Evolutionary conservation across 495 filamentous ascomycete species (phyloP).

Genomic region (Penicillium pancosmium): DNA sequence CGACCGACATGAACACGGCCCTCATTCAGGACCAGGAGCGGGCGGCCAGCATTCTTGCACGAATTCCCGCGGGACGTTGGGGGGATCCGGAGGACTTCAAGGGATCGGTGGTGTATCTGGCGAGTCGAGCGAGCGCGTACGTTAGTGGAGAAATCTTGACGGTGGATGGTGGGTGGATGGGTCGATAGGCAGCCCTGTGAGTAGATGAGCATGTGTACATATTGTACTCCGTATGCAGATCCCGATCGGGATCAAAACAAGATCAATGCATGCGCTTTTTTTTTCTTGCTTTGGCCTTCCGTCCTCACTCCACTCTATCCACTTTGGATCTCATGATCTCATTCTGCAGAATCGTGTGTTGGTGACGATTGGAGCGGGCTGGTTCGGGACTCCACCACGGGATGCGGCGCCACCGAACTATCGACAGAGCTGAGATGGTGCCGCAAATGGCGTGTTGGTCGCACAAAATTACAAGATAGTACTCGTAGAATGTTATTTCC

Average conservation of each 20-base stretch:
- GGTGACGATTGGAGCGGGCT: slow-evolving; percentile 1
- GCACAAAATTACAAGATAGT: not conserved
- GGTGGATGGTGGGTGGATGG: slow-evolving; percentile 93
- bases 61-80: slow-evolving; percentile 81
- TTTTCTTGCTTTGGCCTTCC: not conserved
- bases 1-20: slow-evolving; percentile 84
- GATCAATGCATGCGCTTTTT: not conserved
- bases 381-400: slow-evolving; percentile 3
- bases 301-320: not conserved
- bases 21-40: slow-evolving; percentile 67
- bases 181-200: slow-evolving; percentile 49
- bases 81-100: slow-evolving; percentile 42
- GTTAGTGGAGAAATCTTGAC: slow-evolving; percentile 76
- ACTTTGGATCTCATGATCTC: slow-evolving; percentile 14
- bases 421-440: slow-evolving; percentile 7
- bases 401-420: slow-evolving; percentile 9
- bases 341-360: slow-evolving; percentile 9
- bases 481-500: too few species aligned
- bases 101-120: slow-evolving; percentile 42
- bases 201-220: not conserved
- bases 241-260: not conserved
- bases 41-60: slow-evolving; percentile 65
- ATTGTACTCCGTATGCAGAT: not conserved
- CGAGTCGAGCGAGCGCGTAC: slow-evolving; percentile 67
- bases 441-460: not conserved